phyloP scores from a whole-genome alignment of 441 rosid species.

The Adansonia gregorii region DNA sequence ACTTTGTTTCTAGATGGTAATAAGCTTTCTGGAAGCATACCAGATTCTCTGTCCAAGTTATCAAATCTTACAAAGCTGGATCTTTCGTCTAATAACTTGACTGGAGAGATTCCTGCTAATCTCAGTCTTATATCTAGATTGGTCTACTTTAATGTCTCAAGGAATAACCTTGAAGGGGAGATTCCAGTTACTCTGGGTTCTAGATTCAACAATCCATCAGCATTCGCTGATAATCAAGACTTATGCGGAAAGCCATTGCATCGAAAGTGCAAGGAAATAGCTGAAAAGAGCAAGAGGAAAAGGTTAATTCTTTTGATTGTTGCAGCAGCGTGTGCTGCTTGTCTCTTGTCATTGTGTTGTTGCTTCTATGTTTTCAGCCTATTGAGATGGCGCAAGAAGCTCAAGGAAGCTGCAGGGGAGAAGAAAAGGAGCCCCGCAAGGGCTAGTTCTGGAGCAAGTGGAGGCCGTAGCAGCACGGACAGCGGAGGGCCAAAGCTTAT shows the following conservation, averaged over 20 bases:
- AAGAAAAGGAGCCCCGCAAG: constrained; percentile 90
- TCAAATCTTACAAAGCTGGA: constrained; percentile 65
- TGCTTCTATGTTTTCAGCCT: constrained; percentile 88
- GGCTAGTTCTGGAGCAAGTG: constrained; percentile 82
- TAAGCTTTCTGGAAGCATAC: constrained; percentile 74
- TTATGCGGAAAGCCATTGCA: constrained; percentile 80
- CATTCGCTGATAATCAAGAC: constrained; percentile 56
- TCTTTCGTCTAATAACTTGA: constrained; percentile 81
- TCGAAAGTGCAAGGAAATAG: constrained; percentile 47
- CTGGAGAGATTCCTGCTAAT: constrained; percentile 75
- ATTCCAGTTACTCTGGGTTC: constrained; percentile 66
- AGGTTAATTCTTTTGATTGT: constrained; percentile 64
- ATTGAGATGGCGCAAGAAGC: constrained; percentile 83
- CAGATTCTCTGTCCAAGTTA: constrained; percentile 57
- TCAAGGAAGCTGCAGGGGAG: constrained; percentile 76
- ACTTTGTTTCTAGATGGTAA: constrained; percentile 62
- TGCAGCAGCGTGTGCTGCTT: constrained; percentile 57
- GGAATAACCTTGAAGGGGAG: constrained; percentile 72
- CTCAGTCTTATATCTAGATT: constrained; percentile 53
- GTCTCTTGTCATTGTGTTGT: constrained; percentile 72
- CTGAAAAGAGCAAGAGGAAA: constrained; percentile 53
- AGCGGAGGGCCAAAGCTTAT: constrained; percentile 89
- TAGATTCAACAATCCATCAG: constrained; percentile 67
- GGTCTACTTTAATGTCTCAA: constrained; percentile 74
- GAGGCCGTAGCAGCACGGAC: constrained; percentile 81